These are phyloP conservation scores for Melanogaster broomeanus DNA, from an alignment of 768 basidiomycete genomes.

Conservation along the genomic window DNA sequence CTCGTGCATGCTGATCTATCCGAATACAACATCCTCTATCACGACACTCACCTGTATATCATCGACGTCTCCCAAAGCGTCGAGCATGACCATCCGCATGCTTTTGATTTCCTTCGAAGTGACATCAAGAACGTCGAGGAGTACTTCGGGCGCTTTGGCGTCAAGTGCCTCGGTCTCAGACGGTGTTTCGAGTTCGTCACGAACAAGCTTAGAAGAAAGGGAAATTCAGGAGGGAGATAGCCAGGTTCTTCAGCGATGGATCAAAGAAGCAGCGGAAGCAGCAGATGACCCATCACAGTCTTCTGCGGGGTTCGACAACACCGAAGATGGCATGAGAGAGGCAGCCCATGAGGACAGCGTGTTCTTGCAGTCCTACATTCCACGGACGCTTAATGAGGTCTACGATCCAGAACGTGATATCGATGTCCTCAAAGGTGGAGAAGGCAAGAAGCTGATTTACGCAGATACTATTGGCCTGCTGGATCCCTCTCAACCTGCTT, in stretches of 20 bases:
- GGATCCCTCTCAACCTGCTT: conserved; percentile 27
- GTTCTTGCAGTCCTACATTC: conserved; percentile 91
- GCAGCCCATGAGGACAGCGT: conserved; percentile 80
- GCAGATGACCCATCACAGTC: conserved; percentile 11
- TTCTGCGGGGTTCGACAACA: conserved; percentile 9
- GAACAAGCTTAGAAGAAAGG: conserved; percentile 39
- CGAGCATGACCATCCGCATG: conserved; percentile 95
- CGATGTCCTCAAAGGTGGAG: conserved; percentile 68
- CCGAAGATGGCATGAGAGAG: conserved; percentile 12
- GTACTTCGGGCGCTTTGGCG: conserved; percentile 80
- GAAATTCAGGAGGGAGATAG: conserved; percentile 28
- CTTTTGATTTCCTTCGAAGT: conserved; percentile 92
- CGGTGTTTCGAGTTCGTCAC: conserved; percentile 90
- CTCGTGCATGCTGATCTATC: conserved; percentile 98
- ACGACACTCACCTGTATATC: conserved; percentile 79
- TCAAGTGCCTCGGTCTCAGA: conserved; percentile 74
- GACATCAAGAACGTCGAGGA: conserved; percentile 94
- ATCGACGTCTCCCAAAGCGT: conserved; percentile 99
- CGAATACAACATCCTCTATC: conserved; percentile 96
- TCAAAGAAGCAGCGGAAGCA: conserved; percentile 40
- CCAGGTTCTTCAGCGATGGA: conserved; percentile 46
- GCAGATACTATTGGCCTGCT: conserved; percentile 84
- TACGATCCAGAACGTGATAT: conserved; percentile 95
- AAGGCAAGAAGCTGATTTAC: conserved; percentile 79
- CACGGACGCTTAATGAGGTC: conserved; percentile 87